Evolutionary conservation across 805 yeast species (phyloP), one percentile per base, ranked within the genome.

Genomic region (Myxozyma neglecta): DNA sequence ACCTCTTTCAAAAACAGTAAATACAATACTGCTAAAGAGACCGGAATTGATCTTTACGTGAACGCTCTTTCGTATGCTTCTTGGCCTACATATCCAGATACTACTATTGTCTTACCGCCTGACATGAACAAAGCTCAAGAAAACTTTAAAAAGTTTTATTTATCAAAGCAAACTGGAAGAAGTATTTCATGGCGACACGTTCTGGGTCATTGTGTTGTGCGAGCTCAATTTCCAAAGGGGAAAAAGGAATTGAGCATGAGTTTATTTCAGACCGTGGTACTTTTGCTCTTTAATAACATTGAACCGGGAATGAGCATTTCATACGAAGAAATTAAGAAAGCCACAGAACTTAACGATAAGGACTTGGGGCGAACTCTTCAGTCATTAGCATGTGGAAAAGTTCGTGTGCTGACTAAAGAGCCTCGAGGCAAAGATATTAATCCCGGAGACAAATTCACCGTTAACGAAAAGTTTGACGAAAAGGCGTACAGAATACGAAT

Each of bases 81-180:
- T 32, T 73, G 76, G 76, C 76, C 76, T 1, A 47, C 68, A 6
- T 71, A 66, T 48, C 73, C 75, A 0, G 68, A 69, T 8, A 57
- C 67, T 11, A 35, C 59, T 1, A 52, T 72, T 18, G 55, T 51
- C 3, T 60, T 74, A 6, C 77, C 77, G 4, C 64, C 53, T 6
- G 60, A 63, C 18, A 63, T 74, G 69, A 53, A 53, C 36, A 32
- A 51, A 11, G 69, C 63, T 39, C 56, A 70, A 35, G 64, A 61
- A 20, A 56, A 56, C 32, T 74, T 72, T 56, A 64, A 69, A 42
- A 44, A 55, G 24, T 71, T 63, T 47, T 73, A 72, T 49, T 47
- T 57, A 16, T 14, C 60, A 7, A 60, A 68, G 58, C 71, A 69
- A n/a, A 57, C 53, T 11, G 67, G 67, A 3, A 49, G 73, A 10